Evolutionary conservation across 1,139 yeast genomes (phyloP), one percentile per base, ranked within the genome.

Genomic region (Geotrichum aggregatum): DNA sequence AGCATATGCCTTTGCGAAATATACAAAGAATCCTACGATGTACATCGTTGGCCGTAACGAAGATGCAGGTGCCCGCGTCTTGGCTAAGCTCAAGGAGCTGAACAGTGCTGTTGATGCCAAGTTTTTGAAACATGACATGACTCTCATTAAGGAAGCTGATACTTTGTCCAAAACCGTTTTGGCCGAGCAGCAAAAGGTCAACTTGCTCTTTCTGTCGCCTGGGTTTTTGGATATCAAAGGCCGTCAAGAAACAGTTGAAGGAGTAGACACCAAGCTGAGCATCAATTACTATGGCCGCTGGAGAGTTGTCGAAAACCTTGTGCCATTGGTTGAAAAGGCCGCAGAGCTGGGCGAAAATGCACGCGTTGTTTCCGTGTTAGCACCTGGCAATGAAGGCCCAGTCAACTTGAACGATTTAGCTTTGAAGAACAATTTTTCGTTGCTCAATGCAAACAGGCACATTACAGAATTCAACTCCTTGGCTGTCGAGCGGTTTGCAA

Each of bases 1-100:
- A 4, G 67, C 68, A 33, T 62, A 61, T 54, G 54, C 59, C 21
- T 63, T 64, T 53, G 71, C 66, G 21, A 55, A 55, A 36, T 59
- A 63, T 54, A 59, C 62, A 35, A 54, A 57, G 14, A 38, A 47
- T 18, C 70, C 71, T 11, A 61, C 61, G 1, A 51, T 65, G 19
- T 65, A 66, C 58, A 58, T 67, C 46, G 59, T 66, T n/a, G 71
- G 70, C 0, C 61, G 71, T 26, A 62, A 58, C 50, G 59, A 43
- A 50, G 28, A 44, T 2, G 58, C 66, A 7, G 71, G 66, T 6
- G 54, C 56, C 13, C 30, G 45, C 11, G 60, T 66, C 3, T 36
- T 66, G n/a, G 49, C 36, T 16, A 54, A 63, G 28, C 58, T 66
- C 48, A 59, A 58, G 35, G 47, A 56, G 38, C 48, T 66, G 52